Percentiles rank a stretch among this genome's conserved stretches.
Conservation (phyloP, 257 asterid species). For the Leonotis leonurus region DNA sequence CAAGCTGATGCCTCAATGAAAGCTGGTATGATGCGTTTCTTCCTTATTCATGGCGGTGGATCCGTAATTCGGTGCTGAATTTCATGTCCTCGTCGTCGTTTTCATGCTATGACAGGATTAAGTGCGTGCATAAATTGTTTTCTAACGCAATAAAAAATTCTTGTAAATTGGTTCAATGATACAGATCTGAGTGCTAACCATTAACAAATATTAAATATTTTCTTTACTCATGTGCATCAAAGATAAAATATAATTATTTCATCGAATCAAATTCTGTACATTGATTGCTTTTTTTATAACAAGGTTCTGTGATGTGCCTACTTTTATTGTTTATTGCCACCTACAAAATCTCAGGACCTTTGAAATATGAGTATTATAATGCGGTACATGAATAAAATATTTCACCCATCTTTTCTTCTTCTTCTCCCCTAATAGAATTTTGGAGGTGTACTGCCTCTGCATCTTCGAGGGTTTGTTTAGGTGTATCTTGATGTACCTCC, state of each 20-base stretch:
- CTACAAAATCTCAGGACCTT: neutral
- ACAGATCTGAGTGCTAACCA: constrained; percentile 19
- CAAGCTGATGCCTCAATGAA: constrained; percentile 95
- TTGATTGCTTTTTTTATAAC: neutral
- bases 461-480: neutral
- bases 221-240: neutral
- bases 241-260: neutral
- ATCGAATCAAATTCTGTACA: neutral
- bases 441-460: neutral
- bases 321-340: neutral
- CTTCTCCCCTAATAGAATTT: neutral
- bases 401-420: neutral
- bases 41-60: neutral
- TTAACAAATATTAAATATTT: neutral
- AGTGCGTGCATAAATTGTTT: neutral
- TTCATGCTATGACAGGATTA: neutral
- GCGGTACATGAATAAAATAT: constrained; percentile 1
- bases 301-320: neutral
- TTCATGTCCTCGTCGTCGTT: neutral
- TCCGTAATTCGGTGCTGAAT: constrained; percentile 7
- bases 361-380: neutral
- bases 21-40: constrained; percentile 47
- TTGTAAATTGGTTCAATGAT: too few species aligned
- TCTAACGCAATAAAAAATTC: neutral
- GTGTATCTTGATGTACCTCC: neutral